phyloP scores from a whole-genome alignment of 208 protist species.

The Crithidia acanthocephali region DNA sequence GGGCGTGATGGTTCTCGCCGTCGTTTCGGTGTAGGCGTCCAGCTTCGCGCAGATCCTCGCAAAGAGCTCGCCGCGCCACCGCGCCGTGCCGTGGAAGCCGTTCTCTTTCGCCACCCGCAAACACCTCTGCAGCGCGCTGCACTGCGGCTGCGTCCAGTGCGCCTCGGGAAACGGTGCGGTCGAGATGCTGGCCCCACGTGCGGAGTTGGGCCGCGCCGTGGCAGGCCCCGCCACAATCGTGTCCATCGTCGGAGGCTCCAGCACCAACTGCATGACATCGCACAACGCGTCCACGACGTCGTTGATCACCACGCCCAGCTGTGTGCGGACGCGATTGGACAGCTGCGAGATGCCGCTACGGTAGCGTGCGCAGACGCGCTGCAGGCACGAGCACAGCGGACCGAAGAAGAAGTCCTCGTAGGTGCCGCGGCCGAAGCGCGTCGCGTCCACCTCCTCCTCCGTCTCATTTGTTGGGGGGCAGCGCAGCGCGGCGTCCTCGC shows the following conservation, averaged over 20 bases:
- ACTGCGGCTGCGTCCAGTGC: conserved; percentile 12
- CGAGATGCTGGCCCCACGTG: neutral
- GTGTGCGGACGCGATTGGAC: conserved; percentile 37
- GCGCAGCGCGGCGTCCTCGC: conserved; percentile 36
- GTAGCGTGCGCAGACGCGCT: conserved; percentile 35
- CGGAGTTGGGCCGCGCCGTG: neutral
- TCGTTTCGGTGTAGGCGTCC: conserved; percentile 5
- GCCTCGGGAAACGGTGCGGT: conserved; percentile 7
- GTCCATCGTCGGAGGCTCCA: conserved; percentile 3
- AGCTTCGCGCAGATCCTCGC: conserved; percentile 9
- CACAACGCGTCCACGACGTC: conserved; percentile 42
- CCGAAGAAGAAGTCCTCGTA: conserved; percentile 46
- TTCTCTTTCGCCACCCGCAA: conserved; percentile 31
- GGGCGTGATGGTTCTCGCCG: neutral
- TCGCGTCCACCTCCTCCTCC: conserved; percentile 36
- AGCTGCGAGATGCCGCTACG: conserved; percentile 27
- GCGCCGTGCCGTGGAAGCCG: conserved; percentile 40
- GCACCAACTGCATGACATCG: conserved; percentile 36
- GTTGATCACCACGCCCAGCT: conserved; percentile 37
- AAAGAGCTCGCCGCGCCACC: conserved; percentile 46
- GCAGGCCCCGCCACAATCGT: neutral
- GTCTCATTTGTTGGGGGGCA: conserved; percentile 29
- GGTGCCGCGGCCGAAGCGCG: conserved; percentile 28
- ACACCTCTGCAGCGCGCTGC: conserved; percentile 10
- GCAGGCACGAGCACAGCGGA: conserved; percentile 36